Percentiles rank a stretch among this genome's conserved stretches.
Conservation (phyloP, 495 filamentous ascomycete genomes). For the Tuber melanosporum region DNA sequence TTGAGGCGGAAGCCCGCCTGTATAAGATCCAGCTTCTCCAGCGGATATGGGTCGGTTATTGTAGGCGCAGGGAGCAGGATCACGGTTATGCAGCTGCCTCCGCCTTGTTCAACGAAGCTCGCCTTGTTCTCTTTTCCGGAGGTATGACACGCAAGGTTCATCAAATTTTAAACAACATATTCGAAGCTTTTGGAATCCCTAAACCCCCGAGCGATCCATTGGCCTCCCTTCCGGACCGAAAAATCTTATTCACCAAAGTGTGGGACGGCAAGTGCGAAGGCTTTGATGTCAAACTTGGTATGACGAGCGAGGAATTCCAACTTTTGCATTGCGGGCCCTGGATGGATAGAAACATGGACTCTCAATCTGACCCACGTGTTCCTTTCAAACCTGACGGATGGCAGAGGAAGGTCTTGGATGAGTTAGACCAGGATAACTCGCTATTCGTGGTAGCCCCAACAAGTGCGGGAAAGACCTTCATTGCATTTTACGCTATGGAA, state of each 20-base stretch:
- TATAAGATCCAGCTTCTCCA: conserved; percentile 45
- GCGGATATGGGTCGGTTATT: conserved; percentile 42
- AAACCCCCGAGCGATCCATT: conserved; percentile 15
- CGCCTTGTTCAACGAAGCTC: conserved; percentile 40
- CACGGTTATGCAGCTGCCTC: conserved; percentile 43
- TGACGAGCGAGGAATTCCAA: conserved; percentile 51
- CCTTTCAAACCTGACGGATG: conserved; percentile 67
- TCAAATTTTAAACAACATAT: conserved; percentile 35
- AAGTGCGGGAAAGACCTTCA: conserved; percentile 57
- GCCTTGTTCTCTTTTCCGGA: conserved; percentile 17
- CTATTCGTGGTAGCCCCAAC: conserved; percentile 72
- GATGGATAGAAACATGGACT: conserved; percentile 66
- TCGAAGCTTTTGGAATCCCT: conserved; percentile 33
- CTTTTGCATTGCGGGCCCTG: conserved; percentile 64
- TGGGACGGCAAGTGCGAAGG: conserved; percentile 39
- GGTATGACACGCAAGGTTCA: conserved; percentile 42
- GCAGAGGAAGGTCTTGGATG: conserved; percentile 67
- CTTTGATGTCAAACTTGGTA: conserved; percentile 42
- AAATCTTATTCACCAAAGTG: conserved; percentile 15
- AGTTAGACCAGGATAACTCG: conserved; percentile 60
- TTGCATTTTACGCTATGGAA: conserved; percentile 72
- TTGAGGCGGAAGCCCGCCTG: conserved; percentile 44
- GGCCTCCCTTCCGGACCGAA: conserved; percentile 31
- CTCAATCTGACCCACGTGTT: conserved; percentile 57
- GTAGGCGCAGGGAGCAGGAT: conserved; percentile 38